Conservation (phyloP, 805 yeast genomes). For the Saccharomyces eubayanus region DNA sequence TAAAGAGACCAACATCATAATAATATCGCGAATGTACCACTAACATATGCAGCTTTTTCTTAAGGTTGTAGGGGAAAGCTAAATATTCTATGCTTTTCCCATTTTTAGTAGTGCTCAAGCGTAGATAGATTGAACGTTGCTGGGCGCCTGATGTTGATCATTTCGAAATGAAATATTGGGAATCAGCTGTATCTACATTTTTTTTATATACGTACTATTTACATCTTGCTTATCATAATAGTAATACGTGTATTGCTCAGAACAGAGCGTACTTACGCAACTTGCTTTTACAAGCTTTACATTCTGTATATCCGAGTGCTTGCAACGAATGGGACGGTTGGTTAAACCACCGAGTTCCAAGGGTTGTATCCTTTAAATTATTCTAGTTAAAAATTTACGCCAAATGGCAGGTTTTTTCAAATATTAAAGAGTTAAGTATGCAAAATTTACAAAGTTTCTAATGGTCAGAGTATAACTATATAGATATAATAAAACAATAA, state of each 20-base stretch:
- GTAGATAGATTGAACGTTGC: constrained; percentile 33
- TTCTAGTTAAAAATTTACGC: not conserved
- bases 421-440: not conserved
- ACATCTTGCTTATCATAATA: not conserved
- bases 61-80: constrained; percentile 9
- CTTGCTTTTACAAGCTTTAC: too few relatives aligned
- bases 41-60: constrained; percentile 7
- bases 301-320: not conserved
- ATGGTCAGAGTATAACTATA: not conserved
- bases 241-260: too few relatives aligned
- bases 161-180: constrained; percentile 30
- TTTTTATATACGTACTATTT: not conserved
- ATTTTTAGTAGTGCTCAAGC: constrained; percentile 16
- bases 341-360: not conserved
- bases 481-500: constrained; percentile 1
- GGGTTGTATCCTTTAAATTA: not conserved
- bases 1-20: constrained; percentile 25
- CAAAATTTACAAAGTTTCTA: not conserved
- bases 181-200: constrained; percentile 35
- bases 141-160: constrained; percentile 37
- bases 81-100: constrained; percentile 11
- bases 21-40: constrained; percentile 17
- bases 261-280: not conserved
- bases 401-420: not conserved
- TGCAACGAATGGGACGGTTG: not conserved